Conservation (phyloP, 257 asterid genomes). For the Nicotiana paniculata region DNA sequence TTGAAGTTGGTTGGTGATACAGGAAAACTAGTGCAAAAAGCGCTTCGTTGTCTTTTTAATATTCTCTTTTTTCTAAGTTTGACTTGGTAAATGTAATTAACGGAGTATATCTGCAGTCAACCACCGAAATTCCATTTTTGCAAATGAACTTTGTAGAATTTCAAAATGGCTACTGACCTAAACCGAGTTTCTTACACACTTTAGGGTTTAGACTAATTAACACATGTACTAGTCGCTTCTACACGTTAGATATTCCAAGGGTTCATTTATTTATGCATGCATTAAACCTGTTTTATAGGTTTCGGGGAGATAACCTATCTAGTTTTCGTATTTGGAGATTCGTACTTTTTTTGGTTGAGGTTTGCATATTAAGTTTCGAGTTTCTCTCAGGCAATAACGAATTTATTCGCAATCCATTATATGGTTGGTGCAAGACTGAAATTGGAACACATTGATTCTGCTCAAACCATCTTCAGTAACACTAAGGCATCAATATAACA, state of each 20-base stretch:
- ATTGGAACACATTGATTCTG: neutral
- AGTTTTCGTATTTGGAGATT: neutral
- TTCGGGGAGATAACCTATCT: neutral
- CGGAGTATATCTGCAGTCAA: neutral
- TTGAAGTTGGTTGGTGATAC: slow-evolving; percentile 10
- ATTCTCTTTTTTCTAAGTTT: no score
- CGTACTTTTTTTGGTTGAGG: no score
- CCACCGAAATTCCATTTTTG: neutral
- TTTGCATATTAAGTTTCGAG: neutral
- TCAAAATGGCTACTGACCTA: slow-evolving; percentile 4
- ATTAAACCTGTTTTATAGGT: neutral
- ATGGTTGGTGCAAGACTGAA: no score
- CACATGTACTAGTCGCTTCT: neutral
- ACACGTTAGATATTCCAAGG: neutral
- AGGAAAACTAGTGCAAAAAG: neutral
- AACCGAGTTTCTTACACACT: neutral
- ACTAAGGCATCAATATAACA: no score
- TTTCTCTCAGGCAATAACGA: neutral
- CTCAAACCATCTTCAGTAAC: neutral
- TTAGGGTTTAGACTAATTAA: neutral
- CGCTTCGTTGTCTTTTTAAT: no score
- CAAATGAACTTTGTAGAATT: no score
- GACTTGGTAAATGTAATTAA: neutral
- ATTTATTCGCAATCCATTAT: neutral
- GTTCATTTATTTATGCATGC: neutral